Conservation (phyloP, 345 rosid genomes). For the Eucalyptus regnans region DNA sequence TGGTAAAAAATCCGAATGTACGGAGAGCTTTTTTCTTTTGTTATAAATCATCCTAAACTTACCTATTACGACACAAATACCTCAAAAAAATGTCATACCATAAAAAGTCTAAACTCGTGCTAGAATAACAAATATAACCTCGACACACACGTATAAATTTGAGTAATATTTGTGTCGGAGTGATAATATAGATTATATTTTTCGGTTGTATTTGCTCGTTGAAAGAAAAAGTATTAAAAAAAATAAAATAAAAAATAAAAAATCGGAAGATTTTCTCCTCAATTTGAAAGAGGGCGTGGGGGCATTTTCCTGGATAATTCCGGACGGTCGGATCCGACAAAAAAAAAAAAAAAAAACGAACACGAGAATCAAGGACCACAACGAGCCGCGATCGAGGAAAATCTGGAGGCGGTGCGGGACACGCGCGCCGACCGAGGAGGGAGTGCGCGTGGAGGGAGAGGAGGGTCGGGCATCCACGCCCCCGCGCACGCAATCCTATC, state of each 20-base stretch:
- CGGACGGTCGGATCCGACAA: neutral
- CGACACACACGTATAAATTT: fast-evolving
- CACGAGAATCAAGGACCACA: neutral
- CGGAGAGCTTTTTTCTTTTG: neutral
- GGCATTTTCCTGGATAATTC: neutral
- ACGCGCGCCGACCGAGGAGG: neutral
- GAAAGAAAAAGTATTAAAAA: neutral
- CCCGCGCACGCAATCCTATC: neutral
- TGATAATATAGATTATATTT: neutral
- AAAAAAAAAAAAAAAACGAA: fast-evolving
- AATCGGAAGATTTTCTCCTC: neutral
- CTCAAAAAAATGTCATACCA: neutral
- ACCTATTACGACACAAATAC: too few relatives aligned
- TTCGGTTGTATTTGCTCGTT: fast-evolving
- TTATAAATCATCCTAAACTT: neutral
- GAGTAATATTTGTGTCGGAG: neutral
- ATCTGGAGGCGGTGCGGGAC: neutral
- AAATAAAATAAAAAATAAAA: too few relatives aligned
- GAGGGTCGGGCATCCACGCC: too few relatives aligned
- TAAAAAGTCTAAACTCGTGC: too few relatives aligned
- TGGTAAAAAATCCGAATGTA: too few relatives aligned
- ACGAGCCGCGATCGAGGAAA: neutral
- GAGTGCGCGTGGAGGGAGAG: neutral
- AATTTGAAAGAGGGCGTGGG: fast-evolving
- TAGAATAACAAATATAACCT: too few relatives aligned